These are phyloP conservation scores for Botrytis tulipae DNA, from an alignment of 2,329 filamentous ascomycete species.

Conservation along the genomic window DNA sequence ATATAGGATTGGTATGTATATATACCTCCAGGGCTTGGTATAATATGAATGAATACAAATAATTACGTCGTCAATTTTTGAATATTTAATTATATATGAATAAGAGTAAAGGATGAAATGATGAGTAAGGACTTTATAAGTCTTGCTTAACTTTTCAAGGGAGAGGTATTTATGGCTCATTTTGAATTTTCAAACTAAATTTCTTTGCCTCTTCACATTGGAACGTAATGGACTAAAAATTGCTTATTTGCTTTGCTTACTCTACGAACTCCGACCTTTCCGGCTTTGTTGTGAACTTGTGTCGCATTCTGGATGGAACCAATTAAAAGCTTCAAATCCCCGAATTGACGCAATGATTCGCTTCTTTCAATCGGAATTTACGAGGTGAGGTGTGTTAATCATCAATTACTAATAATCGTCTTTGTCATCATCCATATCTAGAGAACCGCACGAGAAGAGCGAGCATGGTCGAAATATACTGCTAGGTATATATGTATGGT, in stretches of 20 bases:
- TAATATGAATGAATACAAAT: neutral
- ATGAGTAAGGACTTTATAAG: constrained; percentile 15
- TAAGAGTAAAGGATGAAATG: neutral
- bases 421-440: neutral
- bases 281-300: neutral
- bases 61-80: too few species aligned
- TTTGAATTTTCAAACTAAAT: neutral
- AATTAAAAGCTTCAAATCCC: neutral
- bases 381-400: neutral
- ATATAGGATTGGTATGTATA: neutral
- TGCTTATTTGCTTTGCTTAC: constrained; percentile 3
- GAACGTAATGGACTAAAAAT: neutral
- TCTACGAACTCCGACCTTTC: constrained; percentile 14
- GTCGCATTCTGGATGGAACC: neutral
- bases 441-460: too few species aligned
- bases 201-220: constrained; percentile 7
- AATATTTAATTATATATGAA: neutral
- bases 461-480: too few species aligned
- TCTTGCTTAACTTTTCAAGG: neutral
- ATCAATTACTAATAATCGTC: neutral
- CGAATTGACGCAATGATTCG: constrained; percentile 3
- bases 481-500: too few species aligned
- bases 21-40: too few species aligned
- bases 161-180: neutral
- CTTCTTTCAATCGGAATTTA: neutral